Base-by-base conservation (phyloP, 2,329 filamentous ascomycete species). In the Macroventuria anomochaeta region DNA sequence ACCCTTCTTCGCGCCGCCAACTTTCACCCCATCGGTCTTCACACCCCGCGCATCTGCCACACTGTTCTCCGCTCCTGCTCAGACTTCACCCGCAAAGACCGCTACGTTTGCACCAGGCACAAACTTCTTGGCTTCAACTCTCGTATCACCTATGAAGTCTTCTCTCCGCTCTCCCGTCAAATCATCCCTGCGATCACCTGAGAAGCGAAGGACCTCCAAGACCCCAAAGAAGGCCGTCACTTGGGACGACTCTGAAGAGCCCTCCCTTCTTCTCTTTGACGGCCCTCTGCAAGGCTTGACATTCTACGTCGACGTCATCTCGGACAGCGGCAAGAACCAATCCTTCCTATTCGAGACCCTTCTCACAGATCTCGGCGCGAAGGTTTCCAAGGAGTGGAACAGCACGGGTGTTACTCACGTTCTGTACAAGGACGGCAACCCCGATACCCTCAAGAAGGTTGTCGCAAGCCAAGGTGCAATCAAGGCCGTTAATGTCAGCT, bases 401-500 rank as follows among this genome's bases (percentile, higher is more conserved):
- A 88, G 66, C 85, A 85, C 6, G 74, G 89, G 88, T 5, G 90
- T 96, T 64, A 96, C 91, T 0, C 92, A 96, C 68, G 89, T 96
- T 7, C 85, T 96, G 6, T 96, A 87, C 80, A 96, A 96, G 73
- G 92, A 96, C 68, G 92, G 92, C 38, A 87, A 87, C 34, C 87
- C 88, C 67, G 82, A 88, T 21, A 96, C 91, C 0, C 76, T 96
- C 61, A 88, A 96, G 69, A 96, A 92, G 75, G 88, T 93, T 6
- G 82, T 86, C 52, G 83, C 88, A 64, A 87, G 85, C 32, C 82
- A 84, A 12, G 90, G 90, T 5, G 80, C 90, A 25, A 89, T 96
- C 31, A 87, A 90, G 63, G 96, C 91, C 75, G 91, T 96, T 49
- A 91, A 91, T 42, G 89, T 96, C 39, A 87, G 87, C 61, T 96